Evolutionary conservation across 345 rosid species (phyloP).

Genomic region (Arabidopsis arenosa): DNA sequence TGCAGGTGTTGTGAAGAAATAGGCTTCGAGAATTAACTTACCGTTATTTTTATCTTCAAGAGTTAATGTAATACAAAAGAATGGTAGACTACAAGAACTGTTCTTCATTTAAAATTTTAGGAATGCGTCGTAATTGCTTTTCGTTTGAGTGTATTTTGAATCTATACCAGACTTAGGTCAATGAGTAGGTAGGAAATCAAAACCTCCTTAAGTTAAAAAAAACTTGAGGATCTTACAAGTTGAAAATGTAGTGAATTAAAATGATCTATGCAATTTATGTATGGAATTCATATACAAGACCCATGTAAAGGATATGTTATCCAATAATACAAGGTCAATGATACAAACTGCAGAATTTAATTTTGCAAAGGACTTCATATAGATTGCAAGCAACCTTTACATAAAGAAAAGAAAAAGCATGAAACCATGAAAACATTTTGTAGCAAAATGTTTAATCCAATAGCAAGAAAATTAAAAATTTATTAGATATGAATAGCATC

Average conservation of each 20-base stretch:
- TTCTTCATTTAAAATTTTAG: too few species aligned
- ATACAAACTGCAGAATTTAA: background rate
- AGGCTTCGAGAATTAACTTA: too few species aligned
- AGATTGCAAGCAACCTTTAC: background rate
- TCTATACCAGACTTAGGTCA: background rate
- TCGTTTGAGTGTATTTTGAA: background rate
- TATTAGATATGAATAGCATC: background rate
- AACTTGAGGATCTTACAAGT: background rate
- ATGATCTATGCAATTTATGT: background rate
- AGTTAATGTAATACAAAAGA: background rate
- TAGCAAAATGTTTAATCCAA: background rate
- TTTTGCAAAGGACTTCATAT: background rate
- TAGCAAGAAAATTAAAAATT: conserved; percentile 2
- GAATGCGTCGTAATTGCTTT: background rate
- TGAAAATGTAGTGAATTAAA: background rate
- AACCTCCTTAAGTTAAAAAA: background rate
- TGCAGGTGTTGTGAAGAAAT: too few species aligned
- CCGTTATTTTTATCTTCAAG: too few species aligned
- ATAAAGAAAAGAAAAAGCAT: background rate
- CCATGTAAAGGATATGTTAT: background rate
- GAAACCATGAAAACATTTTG: background rate
- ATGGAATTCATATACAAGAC: background rate
- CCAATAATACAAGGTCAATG: background rate
- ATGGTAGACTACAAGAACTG: too few species aligned
- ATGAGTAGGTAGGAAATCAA: background rate